phyloP scores from a whole-genome alignment of 23 red algal species.

The Gracilaria vermiculophylla region DNA sequence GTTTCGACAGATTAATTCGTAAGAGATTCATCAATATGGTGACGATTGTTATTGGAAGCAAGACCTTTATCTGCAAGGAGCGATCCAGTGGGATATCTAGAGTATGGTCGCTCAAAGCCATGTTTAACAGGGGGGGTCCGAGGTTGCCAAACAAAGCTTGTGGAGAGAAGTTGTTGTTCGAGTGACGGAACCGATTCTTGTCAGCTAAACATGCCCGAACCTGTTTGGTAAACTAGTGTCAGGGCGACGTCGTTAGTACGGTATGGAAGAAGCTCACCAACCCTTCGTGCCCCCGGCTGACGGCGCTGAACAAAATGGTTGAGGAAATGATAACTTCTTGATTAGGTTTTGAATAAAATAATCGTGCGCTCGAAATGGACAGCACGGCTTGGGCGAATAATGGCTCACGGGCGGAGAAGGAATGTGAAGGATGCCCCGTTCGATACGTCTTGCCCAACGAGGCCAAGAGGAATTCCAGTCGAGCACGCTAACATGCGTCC shows the following conservation, averaged over 20 bases:
- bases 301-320: too few relatives aligned
- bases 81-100: slow-evolving; percentile 49
- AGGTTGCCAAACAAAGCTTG: too few relatives aligned
- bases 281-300: too few relatives aligned
- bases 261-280: too few relatives aligned
- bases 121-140: neutral
- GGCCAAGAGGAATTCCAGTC: too few relatives aligned
- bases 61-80: slow-evolving; percentile 44
- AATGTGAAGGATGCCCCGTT: neutral
- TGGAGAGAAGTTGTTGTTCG: too few relatives aligned
- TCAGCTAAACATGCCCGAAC: neutral
- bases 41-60: slow-evolving; percentile 61
- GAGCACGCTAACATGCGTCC: too few relatives aligned
- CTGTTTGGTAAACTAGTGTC: neutral
- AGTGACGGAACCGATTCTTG: neutral
- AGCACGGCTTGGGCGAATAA: neutral
- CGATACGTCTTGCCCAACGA: too few relatives aligned
- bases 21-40: slow-evolving; percentile 58
- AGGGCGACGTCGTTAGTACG: too few relatives aligned
- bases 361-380: neutral
- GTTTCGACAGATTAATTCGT: slow-evolving; percentile 19
- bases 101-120: neutral
- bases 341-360: neutral
- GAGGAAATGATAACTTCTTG: neutral
- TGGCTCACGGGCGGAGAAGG: too few relatives aligned